Percentiles rank a stretch among this genome's conserved stretches.
Evolutionary conservation across 345 rosid genomes (phyloP).

Genomic region (Populus simonii): DNA sequence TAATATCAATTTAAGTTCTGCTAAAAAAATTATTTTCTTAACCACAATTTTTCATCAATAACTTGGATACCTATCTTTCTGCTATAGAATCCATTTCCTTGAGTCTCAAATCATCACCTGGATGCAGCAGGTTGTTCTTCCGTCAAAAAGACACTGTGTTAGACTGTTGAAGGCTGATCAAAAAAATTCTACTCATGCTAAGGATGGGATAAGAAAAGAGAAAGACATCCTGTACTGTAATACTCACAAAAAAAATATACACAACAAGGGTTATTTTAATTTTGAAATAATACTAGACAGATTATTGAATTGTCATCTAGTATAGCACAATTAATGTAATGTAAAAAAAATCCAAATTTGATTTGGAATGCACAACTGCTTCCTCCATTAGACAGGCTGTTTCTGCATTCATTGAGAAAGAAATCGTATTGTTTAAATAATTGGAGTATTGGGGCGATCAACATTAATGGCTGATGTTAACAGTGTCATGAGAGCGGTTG

Average conservation of each 20-base stretch:
- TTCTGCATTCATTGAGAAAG: background rate
- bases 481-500: constrained; percentile 3
- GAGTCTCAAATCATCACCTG: background rate
- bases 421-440: background rate
- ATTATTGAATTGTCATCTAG: background rate
- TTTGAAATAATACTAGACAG: background rate
- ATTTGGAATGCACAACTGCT: background rate
- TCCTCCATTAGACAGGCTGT: background rate
- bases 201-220: background rate
- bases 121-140: background rate
- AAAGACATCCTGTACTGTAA: background rate
- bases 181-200: background rate
- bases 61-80: background rate
- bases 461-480: background rate
- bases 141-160: too few species aligned
- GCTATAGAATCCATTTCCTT: background rate
- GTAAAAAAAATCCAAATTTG: background rate
- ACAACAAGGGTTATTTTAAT: too few species aligned
- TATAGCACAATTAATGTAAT: background rate
- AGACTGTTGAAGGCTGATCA: background rate
- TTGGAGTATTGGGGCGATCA: background rate
- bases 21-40: too few species aligned
- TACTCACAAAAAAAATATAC: background rate
- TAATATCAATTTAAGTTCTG: background rate
- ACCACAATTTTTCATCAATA: background rate